Evolutionary conservation across 2,329 filamentous ascomycete species (phyloP).

Genomic region (Pyricularia pennisetigena): DNA sequence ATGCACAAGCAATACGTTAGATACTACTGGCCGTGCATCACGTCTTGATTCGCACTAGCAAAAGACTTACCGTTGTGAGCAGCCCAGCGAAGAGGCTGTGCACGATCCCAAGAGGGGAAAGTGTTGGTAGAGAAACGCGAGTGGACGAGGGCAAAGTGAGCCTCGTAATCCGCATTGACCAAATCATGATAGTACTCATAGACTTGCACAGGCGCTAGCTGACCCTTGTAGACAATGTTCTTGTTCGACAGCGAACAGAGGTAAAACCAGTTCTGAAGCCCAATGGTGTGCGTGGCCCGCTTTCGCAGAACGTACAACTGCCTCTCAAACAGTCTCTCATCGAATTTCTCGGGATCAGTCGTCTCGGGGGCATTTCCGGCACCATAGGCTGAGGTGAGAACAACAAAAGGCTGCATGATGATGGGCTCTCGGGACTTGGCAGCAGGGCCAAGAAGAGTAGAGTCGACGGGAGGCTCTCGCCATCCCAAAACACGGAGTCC

Average conservation of each 20-base stretch:
- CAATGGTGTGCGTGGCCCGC: conserved; percentile 87
- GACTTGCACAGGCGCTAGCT: conserved; percentile 86
- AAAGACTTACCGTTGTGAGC: conserved; percentile 70
- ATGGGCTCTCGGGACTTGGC: conserved; percentile 89
- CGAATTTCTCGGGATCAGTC: conserved; percentile 71
- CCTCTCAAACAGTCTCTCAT: conserved; percentile 79
- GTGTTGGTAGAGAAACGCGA: conserved; percentile 98
- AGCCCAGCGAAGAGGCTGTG: conserved; percentile 91
- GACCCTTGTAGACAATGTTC: conserved; percentile 99
- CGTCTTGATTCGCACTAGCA: neutral
- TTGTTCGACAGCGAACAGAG: conserved; percentile 93
- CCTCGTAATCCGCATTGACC: conserved; percentile 94
- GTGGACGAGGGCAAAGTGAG: conserved; percentile 92
- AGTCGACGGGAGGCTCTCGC: conserved; percentile 92
- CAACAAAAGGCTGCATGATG: conserved; percentile 92
- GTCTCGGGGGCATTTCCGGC: conserved; percentile 66
- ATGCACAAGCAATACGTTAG: neutral
- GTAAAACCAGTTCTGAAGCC: conserved; percentile 98
- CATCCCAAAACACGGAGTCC: conserved; percentile 88
- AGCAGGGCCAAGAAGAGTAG: conserved; percentile 82
- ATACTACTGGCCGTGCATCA: neutral
- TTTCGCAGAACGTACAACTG: conserved; percentile 93
- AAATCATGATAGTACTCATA: conserved; percentile 98
- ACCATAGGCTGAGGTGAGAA: conserved; percentile 77
- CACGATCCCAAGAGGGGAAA: conserved; percentile 96